Evolutionary conservation across 305 asterid species (phyloP).

Genomic region (Fraxinus velutina): DNA sequence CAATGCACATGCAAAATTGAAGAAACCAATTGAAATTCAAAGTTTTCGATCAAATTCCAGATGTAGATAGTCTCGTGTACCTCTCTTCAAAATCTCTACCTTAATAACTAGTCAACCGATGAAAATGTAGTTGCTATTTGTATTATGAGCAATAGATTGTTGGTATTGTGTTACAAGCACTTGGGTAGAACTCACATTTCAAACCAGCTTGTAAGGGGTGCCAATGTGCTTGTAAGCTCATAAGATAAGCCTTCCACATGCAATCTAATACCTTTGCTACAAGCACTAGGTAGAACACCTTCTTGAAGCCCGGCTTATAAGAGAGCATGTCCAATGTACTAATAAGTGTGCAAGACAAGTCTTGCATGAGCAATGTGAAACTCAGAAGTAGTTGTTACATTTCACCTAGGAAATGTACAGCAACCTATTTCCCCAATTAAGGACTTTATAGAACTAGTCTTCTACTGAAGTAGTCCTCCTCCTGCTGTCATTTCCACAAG

Average conservation of each 20-base stretch:
- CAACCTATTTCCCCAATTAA: not conserved
- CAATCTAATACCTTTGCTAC: not conserved
- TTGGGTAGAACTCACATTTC: not conserved
- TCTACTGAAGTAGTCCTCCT: not conserved
- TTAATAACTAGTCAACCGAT: not conserved
- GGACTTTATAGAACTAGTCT: not conserved
- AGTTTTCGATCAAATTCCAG: not conserved
- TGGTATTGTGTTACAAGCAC: not conserved
- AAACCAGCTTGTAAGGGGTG: not conserved
- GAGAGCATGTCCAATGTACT: not conserved
- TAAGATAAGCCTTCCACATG: not conserved
- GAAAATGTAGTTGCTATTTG: not conserved
- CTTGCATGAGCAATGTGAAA: not conserved
- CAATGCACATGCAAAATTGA: not conserved
- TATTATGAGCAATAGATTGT: not conserved
- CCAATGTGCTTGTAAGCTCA: not conserved
- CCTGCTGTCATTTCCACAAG: not conserved
- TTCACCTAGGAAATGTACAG: not conserved
- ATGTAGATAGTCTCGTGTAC: not conserved
- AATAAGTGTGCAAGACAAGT: not conserved
- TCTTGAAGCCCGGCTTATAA: not conserved
- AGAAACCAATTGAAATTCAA: not conserved
- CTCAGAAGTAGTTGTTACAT: not conserved
- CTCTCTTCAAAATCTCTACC: not conserved
- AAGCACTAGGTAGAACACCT: not conserved